Evolutionary conservation across 345 rosid species (phyloP), one percentile per base, ranked within the genome.

Genomic region (Citrus medica): DNA sequence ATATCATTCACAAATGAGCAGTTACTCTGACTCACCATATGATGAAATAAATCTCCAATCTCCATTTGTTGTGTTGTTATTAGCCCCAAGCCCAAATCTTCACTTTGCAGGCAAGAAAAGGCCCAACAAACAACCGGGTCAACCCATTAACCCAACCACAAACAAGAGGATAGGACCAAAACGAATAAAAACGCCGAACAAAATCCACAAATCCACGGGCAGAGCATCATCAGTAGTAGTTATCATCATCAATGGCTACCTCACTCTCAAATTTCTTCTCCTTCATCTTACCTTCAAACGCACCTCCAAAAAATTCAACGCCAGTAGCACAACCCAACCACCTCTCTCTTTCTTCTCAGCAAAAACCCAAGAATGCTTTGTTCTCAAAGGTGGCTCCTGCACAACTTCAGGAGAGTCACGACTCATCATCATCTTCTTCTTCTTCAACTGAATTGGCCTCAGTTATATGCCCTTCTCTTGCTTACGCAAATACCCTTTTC

Each of bases 391-490:
- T 76, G 38, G 77, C 79, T 46, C 58, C 58, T 53, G 7, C 21
- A 17, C 85, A 81, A 4, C 58, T 6, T 53, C 85, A 81, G 2
- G 89, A 79, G 42, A 66, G 46, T 69, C 76, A 78, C 17, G 21
- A 37, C 59, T 17, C 77, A 35, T 25, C 77, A 30, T 67, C 75
- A 16, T 30, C 67, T 59, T 71, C 70, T 1, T 71, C 72, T 2
- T 13, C 83, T 9, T 85, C 93, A 55, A 32, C 88, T 14, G 93
- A 90, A 46, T 48, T 89, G 33, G 79, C 94, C 9, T 80, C 97
- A 4, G 92, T 89, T 21, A 87, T 89, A n/a, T 89, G 90, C 72
- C 96, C 96, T 9, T 89, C 94, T 40, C 86, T 91, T 16, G 92
- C 93, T 2, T 84, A 91, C 79, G 76, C 97, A 14, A 94, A 89